Evolutionary conservation across 768 basidiomycete genomes (phyloP).

Genomic region (Boletus sensibilis): DNA sequence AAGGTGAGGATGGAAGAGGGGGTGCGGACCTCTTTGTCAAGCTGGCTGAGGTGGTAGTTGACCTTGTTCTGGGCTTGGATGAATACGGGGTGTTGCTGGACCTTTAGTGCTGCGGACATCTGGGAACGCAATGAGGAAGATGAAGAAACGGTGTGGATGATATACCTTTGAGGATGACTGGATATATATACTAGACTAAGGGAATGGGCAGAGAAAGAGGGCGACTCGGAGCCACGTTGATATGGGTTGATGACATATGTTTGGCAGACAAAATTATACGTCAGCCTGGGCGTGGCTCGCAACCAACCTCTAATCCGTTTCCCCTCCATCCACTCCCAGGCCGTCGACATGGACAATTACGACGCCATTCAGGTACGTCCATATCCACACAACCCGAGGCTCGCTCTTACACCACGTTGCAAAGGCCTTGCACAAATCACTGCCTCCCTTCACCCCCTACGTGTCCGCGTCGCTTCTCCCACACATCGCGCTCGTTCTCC

Average conservation of each 20-base stretch:
- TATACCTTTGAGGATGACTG: constrained; percentile 5
- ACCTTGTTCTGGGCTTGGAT: constrained; percentile 83
- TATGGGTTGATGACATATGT: constrained; percentile 62
- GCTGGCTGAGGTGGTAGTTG: constrained; percentile 77
- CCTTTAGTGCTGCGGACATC: constrained; percentile 81
- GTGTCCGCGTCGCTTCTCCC: constrained; percentile 70
- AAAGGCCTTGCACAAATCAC: constrained; percentile 60
- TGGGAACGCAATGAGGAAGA: constrained; percentile 17
- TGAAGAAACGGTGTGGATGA: background rate
- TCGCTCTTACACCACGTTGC: constrained; percentile 5
- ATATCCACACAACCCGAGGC: background rate
- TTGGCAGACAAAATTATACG: constrained; percentile 46
- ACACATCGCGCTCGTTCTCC: constrained; percentile 69
- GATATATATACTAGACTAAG: constrained; percentile 11
- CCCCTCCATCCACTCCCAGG: background rate
- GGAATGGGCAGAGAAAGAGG: constrained; percentile 24
- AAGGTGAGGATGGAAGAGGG: background rate
- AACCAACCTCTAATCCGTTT: background rate
- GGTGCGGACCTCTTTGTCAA: constrained; percentile 89
- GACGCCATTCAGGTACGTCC: constrained; percentile 49
- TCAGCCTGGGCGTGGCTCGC: constrained; percentile 35
- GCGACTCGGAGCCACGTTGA: constrained; percentile 36
- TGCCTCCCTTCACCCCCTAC: constrained; percentile 70
- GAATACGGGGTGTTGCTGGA: constrained; percentile 86
- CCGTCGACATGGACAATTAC: constrained; percentile 53